Evolutionary conservation across 768 basidiomycete genomes (phyloP).

Genomic region (Tylopilus sp.): DNA sequence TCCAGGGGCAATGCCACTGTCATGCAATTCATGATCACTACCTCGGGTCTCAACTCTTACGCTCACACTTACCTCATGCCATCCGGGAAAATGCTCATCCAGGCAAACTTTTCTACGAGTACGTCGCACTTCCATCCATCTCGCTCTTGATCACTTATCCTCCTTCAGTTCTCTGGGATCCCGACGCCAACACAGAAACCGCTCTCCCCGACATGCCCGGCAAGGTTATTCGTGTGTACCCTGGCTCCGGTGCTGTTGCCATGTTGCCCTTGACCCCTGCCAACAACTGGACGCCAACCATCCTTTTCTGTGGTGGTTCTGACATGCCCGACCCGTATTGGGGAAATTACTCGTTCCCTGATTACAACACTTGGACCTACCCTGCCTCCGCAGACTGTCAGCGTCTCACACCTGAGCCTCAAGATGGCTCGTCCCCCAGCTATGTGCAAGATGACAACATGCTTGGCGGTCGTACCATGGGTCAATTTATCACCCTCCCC

Average conservation of each 20-base stretch:
- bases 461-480: constrained; percentile 82
- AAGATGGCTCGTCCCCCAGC: constrained; percentile 54
- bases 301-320: constrained; percentile 90
- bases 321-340: constrained; percentile 71
- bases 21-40: constrained; percentile 66
- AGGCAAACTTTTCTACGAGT: constrained; percentile 58
- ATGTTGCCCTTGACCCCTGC: constrained; percentile 90
- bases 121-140: neutral
- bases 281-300: constrained; percentile 82
- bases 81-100: constrained; percentile 76
- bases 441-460: constrained; percentile 77
- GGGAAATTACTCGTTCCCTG: constrained; percentile 75
- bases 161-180: constrained; percentile 48
- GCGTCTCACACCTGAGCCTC: constrained; percentile 82
- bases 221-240: constrained; percentile 77
- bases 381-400: constrained; percentile 75
- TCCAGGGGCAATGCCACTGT: constrained; percentile 46
- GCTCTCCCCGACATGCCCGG: constrained; percentile 69
- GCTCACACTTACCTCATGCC: constrained; percentile 71
- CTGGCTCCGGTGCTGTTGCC: constrained; percentile 84
- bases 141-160: neutral
- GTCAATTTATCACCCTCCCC: constrained; percentile 84
- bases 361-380: constrained; percentile 69
- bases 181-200: constrained; percentile 53
- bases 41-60: constrained; percentile 77